Evolutionary conservation across 139 green algal genomes (phyloP).

Genomic region (Pleodorina starrii): DNA sequence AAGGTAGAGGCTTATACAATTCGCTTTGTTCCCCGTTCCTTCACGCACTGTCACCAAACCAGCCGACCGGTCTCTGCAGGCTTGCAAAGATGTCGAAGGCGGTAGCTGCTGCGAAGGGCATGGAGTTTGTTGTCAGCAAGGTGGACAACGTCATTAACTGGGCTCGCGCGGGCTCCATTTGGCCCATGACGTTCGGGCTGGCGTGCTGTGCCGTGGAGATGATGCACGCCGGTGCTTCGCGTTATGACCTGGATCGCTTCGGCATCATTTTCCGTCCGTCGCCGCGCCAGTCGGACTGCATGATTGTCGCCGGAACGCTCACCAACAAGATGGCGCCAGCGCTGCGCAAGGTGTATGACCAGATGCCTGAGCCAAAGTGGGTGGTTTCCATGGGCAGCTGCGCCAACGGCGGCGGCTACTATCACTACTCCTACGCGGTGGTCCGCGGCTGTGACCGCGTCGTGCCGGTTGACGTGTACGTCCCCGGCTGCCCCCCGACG

Average conservation of each 20-base stretch:
- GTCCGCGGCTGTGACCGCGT: slow-evolving; percentile 97
- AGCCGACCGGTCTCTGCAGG: neutral
- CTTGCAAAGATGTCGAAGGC: slow-evolving; percentile 42
- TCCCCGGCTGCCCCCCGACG: slow-evolving; percentile 96
- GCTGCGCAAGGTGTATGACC: slow-evolving; percentile 96
- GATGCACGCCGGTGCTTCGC: slow-evolving; percentile 84
- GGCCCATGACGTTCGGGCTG: slow-evolving; percentile 98
- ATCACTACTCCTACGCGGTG: slow-evolving; percentile 97
- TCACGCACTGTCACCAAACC: neutral
- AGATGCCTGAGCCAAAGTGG: slow-evolving; percentile 98
- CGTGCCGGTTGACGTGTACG: slow-evolving; percentile 97
- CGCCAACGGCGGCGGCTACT: slow-evolving; percentile 98
- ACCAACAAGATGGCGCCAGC: slow-evolving; percentile 99
- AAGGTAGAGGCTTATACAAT: no score
- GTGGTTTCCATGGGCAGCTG: slow-evolving; percentile 97
- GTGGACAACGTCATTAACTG: slow-evolving; percentile 90
- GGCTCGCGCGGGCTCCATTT: slow-evolving; percentile 92
- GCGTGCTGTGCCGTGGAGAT: slow-evolving; percentile 98
- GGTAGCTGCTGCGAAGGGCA: slow-evolving; percentile 33
- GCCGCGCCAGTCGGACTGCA: slow-evolving; percentile 94
- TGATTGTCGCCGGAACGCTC: slow-evolving; percentile 98
- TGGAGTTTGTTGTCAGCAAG: slow-evolving; percentile 53
- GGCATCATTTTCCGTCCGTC: slow-evolving; percentile 97
- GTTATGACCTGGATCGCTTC: slow-evolving; percentile 84
- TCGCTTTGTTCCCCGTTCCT: neutral